Conservation (phyloP, 1,139 yeast species). For the Pichiaceae sp. region DNA sequence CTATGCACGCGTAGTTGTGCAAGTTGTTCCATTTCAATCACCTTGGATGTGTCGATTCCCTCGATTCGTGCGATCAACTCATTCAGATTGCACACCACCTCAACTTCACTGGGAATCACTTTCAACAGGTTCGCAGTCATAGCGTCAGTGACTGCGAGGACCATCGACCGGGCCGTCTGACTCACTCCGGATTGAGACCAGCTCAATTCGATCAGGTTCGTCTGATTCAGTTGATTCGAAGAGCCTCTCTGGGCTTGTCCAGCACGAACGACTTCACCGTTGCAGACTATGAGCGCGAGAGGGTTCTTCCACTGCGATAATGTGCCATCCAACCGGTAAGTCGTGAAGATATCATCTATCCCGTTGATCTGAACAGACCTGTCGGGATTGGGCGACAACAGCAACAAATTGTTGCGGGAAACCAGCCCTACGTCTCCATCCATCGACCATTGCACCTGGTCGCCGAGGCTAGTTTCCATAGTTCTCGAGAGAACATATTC, state of each 20-base stretch:
- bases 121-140: conserved; percentile 15
- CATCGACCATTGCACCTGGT: conserved; percentile 13
- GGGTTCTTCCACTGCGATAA: conserved; percentile 12
- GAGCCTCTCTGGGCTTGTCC: conserved; percentile 11
- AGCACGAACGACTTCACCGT: conserved; percentile 14
- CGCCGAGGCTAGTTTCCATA: conserved; percentile 5
- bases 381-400: background rate
- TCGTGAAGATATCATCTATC: conserved; percentile 12
- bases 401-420: conserved; percentile 7
- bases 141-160: conserved; percentile 18
- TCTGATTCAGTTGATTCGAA: conserved; percentile 5
- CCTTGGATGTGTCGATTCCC: conserved; percentile 8
- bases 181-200: conserved; percentile 21
- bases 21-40: conserved; percentile 13
- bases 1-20: conserved; percentile 18
- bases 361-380: conserved; percentile 4
- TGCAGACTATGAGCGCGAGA: conserved; percentile 11
- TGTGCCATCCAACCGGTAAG: conserved; percentile 10
- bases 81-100: conserved; percentile 9
- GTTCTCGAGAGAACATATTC: conserved; percentile 8
- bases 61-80: conserved; percentile 12
- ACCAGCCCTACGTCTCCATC: conserved; percentile 17
- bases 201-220: conserved; percentile 11
- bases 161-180: conserved; percentile 9
- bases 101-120: conserved; percentile 13